These are phyloP conservation scores for Reutealis trisperma DNA, from an alignment of 345 rosid species.

Conservation along the genomic window DNA sequence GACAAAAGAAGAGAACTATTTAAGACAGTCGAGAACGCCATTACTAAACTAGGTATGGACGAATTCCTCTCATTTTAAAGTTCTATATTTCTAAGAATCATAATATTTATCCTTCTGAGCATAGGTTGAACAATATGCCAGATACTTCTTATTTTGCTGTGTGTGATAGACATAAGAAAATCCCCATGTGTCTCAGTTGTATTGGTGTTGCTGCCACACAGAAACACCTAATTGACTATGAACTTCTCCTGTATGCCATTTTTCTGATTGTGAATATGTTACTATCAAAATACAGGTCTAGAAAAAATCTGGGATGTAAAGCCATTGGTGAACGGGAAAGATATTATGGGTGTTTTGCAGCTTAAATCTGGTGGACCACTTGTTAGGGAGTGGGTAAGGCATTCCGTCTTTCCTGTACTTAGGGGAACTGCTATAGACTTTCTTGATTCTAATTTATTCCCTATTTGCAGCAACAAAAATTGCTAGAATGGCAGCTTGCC, in stretches of 20 bases:
- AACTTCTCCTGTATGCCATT: background rate
- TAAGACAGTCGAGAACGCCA: slow-evolving; percentile 50
- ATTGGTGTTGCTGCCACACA: background rate
- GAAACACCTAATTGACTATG: background rate
- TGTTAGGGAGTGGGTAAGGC: slow-evolving; percentile 83
- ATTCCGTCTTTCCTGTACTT: background rate
- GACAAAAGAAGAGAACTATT: slow-evolving; percentile 57
- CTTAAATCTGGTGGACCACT: slow-evolving; percentile 73
- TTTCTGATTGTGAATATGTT: background rate
- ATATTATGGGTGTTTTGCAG: slow-evolving; percentile 73
- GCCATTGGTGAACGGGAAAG: slow-evolving; percentile 81
- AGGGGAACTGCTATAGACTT: background rate
- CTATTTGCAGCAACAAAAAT: slow-evolving; percentile 69
- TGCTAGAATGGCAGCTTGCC: slow-evolving; percentile 84
- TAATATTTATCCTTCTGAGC: background rate
- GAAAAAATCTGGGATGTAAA: slow-evolving; percentile 77
- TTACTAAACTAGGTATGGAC: slow-evolving; percentile 56
- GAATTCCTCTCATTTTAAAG: background rate
- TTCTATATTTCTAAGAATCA: background rate
- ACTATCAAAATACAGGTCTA: slow-evolving; percentile 53
- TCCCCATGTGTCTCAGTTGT: background rate
- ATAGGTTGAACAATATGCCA: background rate
- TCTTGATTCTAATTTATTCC: slow-evolving; percentile 14
- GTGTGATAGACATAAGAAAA: background rate
- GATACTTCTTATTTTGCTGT: background rate